These are phyloP conservation scores for Penicillium daleae DNA, from an alignment of 495 filamentous ascomycete species.

Conservation along the genomic window DNA sequence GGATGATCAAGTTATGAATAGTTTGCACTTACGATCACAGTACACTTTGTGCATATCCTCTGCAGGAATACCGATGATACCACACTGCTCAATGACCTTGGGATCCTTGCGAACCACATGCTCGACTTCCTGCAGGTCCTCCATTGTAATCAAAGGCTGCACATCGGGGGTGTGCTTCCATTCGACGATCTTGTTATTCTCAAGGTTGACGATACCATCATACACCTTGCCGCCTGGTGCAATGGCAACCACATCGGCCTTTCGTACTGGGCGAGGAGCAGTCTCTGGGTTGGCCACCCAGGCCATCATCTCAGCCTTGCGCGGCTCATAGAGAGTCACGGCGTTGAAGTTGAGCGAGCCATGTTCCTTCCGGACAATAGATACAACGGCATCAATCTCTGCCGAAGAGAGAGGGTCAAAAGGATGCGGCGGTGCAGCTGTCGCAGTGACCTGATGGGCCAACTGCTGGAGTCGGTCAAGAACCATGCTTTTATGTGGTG, in stretches of 20 bases:
- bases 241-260: slow-evolving; percentile 88
- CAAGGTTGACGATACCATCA: slow-evolving; percentile 81
- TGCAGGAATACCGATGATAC: slow-evolving; percentile 79
- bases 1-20: background rate
- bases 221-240: slow-evolving; percentile 78
- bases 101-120: slow-evolving; percentile 76
- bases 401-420: slow-evolving; percentile 78
- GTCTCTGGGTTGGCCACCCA: slow-evolving; percentile 72
- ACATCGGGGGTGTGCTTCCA: slow-evolving; percentile 82
- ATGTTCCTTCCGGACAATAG: slow-evolving; percentile 71
- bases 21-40: slow-evolving; percentile 70
- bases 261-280: slow-evolving; percentile 65
- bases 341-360: slow-evolving; percentile 83
- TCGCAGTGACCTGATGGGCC: slow-evolving; percentile 64
- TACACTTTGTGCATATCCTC: slow-evolving; percentile 93
- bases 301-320: slow-evolving; percentile 82
- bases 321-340: slow-evolving; percentile 84
- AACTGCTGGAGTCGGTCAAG: slow-evolving; percentile 72
- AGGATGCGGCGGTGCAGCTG: slow-evolving; percentile 66
- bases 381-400: slow-evolving; percentile 79
- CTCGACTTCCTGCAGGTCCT: slow-evolving; percentile 90
- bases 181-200: slow-evolving; percentile 67
- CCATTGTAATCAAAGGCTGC: slow-evolving; percentile 94
- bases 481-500: slow-evolving; percentile 50
- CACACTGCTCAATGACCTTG: slow-evolving; percentile 91